phyloP scores from a whole-genome alignment of 495 filamentous ascomycete genomes.

The Talaromyces thailandensis region DNA sequence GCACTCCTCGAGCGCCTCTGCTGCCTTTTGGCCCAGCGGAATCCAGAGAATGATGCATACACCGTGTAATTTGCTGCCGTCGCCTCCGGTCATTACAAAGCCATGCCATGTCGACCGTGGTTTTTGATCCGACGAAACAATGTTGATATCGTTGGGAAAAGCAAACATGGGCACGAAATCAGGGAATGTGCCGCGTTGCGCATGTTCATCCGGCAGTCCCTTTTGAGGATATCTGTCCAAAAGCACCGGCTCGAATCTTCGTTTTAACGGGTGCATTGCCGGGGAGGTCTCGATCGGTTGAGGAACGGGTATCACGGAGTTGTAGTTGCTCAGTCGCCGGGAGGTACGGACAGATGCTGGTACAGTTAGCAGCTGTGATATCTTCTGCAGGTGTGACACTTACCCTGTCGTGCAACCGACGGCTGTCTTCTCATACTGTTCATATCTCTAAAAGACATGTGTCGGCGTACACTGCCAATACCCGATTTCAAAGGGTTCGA shows the following conservation, averaged over 20 bases:
- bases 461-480: constrained; percentile 72
- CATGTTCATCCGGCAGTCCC: constrained; percentile 68
- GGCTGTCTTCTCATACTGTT: constrained; percentile 89
- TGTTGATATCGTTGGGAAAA: constrained; percentile 95
- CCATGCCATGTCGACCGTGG: constrained; percentile 96
- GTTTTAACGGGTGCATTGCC: constrained; percentile 92
- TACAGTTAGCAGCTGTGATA: constrained; percentile 6
- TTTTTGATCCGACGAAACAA: constrained; percentile 89
- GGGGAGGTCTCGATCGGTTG: constrained; percentile 82
- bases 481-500: constrained; percentile 41
- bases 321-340: constrained; percentile 89
- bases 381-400: constrained; percentile 19
- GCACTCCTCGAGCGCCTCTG: constrained; percentile 79
- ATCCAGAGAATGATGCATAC: constrained; percentile 91
- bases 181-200: constrained; percentile 79
- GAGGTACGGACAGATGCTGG: constrained; percentile 83
- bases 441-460: constrained; percentile 87
- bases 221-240: constrained; percentile 89
- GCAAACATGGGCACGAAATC: constrained; percentile 99
- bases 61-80: constrained; percentile 85
- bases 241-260: constrained; percentile 87
- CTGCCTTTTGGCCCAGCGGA: constrained; percentile 69
- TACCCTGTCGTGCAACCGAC: constrained; percentile 67
- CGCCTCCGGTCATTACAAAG: constrained; percentile 92
- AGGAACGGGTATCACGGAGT: constrained; percentile 90